Evolutionary conservation across 768 basidiomycete species (phyloP).

Genomic region (Postia placenta): DNA sequence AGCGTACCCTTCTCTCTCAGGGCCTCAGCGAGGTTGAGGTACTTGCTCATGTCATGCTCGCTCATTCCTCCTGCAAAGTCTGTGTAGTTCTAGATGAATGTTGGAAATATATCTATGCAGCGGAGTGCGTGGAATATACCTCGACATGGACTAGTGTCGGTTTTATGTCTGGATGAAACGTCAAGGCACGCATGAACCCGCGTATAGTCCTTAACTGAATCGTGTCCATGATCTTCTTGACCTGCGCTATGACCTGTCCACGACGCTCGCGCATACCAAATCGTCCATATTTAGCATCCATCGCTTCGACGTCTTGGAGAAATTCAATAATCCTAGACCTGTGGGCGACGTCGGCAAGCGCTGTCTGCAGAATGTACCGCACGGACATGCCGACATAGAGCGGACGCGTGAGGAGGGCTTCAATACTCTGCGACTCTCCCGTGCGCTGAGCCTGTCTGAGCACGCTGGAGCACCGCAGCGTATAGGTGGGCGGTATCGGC

Average conservation of each 20-base stretch:
- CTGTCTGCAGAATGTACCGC: neutral
- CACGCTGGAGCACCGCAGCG: neutral
- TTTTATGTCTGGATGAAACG: neutral
- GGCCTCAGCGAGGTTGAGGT: neutral
- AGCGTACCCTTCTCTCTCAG: neutral
- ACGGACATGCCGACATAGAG: neutral
- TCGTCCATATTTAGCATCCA: neutral
- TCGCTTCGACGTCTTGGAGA: neutral
- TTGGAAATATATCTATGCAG: neutral
- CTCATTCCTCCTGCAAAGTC: neutral
- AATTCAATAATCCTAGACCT: neutral
- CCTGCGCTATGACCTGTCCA: neutral
- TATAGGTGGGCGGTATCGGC: neutral
- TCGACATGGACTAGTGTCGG: neutral
- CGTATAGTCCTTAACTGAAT: neutral
- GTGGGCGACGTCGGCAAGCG: neutral
- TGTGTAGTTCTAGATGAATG: neutral
- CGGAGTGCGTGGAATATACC: neutral
- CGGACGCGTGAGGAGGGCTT: neutral
- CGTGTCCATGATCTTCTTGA: neutral
- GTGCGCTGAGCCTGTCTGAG: neutral
- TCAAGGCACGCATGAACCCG: neutral
- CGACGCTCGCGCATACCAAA: neutral
- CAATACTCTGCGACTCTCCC: neutral
- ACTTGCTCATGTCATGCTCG: neutral